Base-by-base conservation (phyloP, 768 basidiomycete species). In the Boletales sp. region DNA sequence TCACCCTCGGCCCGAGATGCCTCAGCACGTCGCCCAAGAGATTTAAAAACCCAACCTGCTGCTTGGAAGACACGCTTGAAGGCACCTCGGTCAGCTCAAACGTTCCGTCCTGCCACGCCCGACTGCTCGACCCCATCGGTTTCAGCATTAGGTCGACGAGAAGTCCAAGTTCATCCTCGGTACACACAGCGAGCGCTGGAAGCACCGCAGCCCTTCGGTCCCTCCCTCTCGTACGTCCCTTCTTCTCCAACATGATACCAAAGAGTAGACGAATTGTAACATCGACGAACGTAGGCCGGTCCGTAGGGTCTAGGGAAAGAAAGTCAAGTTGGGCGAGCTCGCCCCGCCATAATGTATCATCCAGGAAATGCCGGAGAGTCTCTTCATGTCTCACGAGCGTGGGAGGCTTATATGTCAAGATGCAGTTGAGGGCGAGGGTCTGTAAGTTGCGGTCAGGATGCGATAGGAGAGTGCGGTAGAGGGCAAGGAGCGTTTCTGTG, bases 291-390 rank as follows among this genome's bases (percentile, higher is more conserved):
- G 84, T 84, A 2, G 61, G 58, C 30, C 95, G 77, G 56, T 86
- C 82, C 1, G 72, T 67, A 1, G 71, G 61, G 15, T 79, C 74
- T 48, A 85, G 72, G 7, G 79, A 78, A n/a, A 72, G 71, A 11
- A 94, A 70, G 49, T 87, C 77, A 38, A 98, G 77, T 13, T 81
- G 75, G 2, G 83, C 77, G 5, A 98, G 78, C 56, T 88, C 84
- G 61, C 98, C 95, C n/a, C 94, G 74, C 83, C 94, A 97, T 41
- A 86, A 72, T 8, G 83, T 85, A 41, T 92, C 87, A 53, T 97
- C 93, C 30, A 99, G 74, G 11, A 98, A 72, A 8, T 72, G 73
- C 10, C 77, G 74, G 19, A 98, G 68, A 11, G 77, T 76, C n/a
- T 87, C 83, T 54, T 86, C 80, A 8, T 85, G 74, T 11, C 70